Evolutionary conservation across 2,329 filamentous ascomycete species (phyloP).

Genomic region (Penicillium psychrosexuale): DNA sequence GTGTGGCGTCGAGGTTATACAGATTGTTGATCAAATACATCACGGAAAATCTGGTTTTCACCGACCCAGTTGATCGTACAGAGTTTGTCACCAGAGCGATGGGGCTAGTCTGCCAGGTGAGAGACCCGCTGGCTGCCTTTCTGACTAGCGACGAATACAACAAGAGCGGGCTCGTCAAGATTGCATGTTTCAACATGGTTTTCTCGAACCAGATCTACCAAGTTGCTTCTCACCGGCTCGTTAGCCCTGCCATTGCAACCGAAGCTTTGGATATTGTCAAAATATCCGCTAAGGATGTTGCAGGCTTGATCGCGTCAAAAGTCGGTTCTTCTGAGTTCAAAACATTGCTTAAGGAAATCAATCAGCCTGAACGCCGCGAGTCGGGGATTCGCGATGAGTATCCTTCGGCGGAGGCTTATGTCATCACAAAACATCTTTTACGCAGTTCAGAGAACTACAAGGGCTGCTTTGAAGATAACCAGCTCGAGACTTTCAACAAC

Average conservation of each 20-base stretch:
- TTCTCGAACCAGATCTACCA: constrained; percentile 41
- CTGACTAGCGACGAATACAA: constrained; percentile 15
- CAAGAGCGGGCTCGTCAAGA: constrained; percentile 18
- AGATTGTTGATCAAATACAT: constrained; percentile 51
- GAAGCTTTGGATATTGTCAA: constrained; percentile 34
- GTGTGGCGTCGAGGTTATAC: constrained; percentile 21
- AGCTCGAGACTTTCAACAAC: constrained; percentile 31
- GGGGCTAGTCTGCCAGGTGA: constrained; percentile 38
- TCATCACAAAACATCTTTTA: constrained; percentile 48
- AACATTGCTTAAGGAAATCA: constrained; percentile 47
- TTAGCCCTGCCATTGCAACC: constrained; percentile 20
- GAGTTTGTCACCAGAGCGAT: constrained; percentile 43
- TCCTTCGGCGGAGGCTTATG: constrained; percentile 45
- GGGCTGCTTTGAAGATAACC: constrained; percentile 45
- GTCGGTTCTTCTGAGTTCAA: constrained; percentile 38
- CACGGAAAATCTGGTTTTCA: constrained; percentile 50
- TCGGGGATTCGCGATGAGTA: constrained; percentile 48
- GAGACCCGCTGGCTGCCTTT: constrained; percentile 32
- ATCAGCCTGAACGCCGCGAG: constrained; percentile 42
- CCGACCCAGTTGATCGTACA: constrained; percentile 53
- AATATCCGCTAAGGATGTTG: constrained; percentile 35
- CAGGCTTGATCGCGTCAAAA: constrained; percentile 33
- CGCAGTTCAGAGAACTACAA: constrained; percentile 27
- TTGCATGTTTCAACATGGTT: constrained; percentile 34
- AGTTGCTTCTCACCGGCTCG: constrained; percentile 35